Conservation (phyloP, 2,329 filamentous ascomycete genomes). For the Hirsutella thompsonii region DNA sequence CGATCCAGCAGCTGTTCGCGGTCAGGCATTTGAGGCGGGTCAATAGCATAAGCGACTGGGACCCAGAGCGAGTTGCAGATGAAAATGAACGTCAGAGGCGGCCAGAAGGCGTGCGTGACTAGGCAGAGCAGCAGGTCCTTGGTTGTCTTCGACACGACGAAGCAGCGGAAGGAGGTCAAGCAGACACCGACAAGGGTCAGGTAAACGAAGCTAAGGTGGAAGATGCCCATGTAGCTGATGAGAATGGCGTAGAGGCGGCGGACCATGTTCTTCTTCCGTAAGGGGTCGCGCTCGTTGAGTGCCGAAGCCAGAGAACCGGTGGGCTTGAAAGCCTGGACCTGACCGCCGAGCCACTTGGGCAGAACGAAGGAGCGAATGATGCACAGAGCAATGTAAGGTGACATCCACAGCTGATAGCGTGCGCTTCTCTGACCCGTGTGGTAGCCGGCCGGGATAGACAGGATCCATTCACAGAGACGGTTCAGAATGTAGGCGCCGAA, state of each 20-base stretch:
- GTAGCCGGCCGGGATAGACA: constrained; percentile 47
- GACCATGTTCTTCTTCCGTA: constrained; percentile 36
- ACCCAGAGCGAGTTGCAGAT: constrained; percentile 42
- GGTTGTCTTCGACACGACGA: constrained; percentile 22
- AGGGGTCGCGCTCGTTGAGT: constrained; percentile 44
- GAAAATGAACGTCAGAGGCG: constrained; percentile 43
- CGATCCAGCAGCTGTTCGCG: constrained; percentile 42
- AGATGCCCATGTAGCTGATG: constrained; percentile 40
- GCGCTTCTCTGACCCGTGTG: constrained; percentile 44
- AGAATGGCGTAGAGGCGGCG: constrained; percentile 40
- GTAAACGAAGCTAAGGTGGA: constrained; percentile 42
- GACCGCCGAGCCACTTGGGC: constrained; percentile 45
- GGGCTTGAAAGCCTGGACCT: constrained; percentile 45
- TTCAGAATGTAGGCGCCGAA: constrained; percentile 37
- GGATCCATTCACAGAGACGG: constrained; percentile 42
- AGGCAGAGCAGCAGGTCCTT: constrained; percentile 34
- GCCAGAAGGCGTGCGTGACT: constrained; percentile 49
- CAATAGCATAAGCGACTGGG: constrained; percentile 47
- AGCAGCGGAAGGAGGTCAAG: constrained; percentile 36
- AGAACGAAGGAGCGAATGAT: constrained; percentile 45
- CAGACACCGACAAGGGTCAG: constrained; percentile 36
- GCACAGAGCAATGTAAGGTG: constrained; percentile 45
- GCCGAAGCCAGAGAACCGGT: constrained; percentile 43
- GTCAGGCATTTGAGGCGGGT: constrained; percentile 43
- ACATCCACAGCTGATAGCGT: constrained; percentile 48